Evolutionary conservation across 495 filamentous ascomycete genomes (phyloP).

Genomic region (Tuber indicum): DNA sequence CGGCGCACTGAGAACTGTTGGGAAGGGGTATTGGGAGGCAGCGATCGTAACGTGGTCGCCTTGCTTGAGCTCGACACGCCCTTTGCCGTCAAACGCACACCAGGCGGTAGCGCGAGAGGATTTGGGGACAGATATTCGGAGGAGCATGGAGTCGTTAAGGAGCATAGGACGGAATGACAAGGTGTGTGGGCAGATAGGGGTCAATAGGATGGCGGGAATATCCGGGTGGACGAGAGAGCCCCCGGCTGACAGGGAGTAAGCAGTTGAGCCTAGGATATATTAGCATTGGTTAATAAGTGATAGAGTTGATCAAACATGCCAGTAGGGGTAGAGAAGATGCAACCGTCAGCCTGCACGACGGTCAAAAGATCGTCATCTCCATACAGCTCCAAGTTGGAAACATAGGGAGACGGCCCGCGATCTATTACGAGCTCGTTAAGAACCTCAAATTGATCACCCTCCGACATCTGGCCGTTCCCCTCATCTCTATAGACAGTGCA

Average conservation of each 20-base stretch:
- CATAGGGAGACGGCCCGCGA: conserved; percentile 74
- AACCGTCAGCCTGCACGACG: conserved; percentile 90
- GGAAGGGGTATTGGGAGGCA: conserved; percentile 87
- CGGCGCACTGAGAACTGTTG: conserved; percentile 67
- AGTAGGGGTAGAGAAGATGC: conserved; percentile 61
- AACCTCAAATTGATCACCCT: conserved; percentile 58
- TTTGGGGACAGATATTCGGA: conserved; percentile 87
- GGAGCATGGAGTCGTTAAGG: conserved; percentile 85
- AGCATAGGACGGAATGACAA: conserved; percentile 94
- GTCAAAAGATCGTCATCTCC: conserved; percentile 85
- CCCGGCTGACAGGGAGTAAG: conserved; percentile 94
- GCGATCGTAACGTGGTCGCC: conserved; percentile 96
- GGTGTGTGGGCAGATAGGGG: conserved; percentile 92
- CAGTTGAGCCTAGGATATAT: conserved; percentile 69
- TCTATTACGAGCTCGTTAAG: conserved; percentile 83
- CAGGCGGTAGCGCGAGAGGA: conserved; percentile 81
- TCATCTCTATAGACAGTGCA: conserved; percentile 72
- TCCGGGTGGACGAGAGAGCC: conserved; percentile 94
- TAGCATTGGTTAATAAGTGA: conserved; percentile 80
- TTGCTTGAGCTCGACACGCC: conserved; percentile 75
- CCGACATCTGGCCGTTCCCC: conserved; percentile 53
- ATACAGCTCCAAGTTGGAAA: conserved; percentile 53
- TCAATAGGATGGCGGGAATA: conserved; percentile 92
- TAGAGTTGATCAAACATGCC: conserved; percentile 63
- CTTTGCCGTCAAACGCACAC: conserved; percentile 94